phyloP scores from a whole-genome alignment of 2,329 filamentous ascomycete species.

The Fusarium subtropicale region DNA sequence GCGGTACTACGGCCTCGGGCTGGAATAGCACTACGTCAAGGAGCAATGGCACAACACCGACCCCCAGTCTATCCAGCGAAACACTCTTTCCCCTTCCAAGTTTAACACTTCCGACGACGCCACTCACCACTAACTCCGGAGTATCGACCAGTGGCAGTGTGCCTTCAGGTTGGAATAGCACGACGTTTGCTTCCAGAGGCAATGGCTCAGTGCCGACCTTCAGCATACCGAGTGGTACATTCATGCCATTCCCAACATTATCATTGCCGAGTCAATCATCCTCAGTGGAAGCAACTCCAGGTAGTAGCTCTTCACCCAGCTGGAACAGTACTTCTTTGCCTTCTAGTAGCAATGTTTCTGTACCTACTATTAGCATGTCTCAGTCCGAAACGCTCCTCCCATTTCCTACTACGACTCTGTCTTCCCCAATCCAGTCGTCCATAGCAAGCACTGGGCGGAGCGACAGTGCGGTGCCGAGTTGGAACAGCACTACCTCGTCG shows the following conservation, averaged over 20 bases:
- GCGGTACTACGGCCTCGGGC: background rate
- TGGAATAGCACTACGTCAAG: background rate
- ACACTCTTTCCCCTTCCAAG: background rate
- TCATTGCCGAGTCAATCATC: background rate
- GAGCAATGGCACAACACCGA: background rate
- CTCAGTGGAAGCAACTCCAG: background rate
- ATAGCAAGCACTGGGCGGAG: background rate
- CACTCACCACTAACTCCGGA: background rate
- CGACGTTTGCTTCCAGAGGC: background rate
- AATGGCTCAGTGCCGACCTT: slow-evolving; percentile 5
- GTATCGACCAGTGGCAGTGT: background rate
- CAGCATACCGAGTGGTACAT: slow-evolving; percentile 9
- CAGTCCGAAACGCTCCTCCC: slow-evolving; percentile 1
- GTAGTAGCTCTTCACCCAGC: background rate
- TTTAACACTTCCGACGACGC: background rate
- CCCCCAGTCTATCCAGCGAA: background rate
- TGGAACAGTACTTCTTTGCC: slow-evolving; percentile 10
- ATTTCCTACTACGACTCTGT: background rate
- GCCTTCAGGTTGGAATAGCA: slow-evolving; percentile 11
- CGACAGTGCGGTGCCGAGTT: background rate
- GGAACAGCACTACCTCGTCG: slow-evolving; percentile 2
- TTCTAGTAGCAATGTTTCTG: background rate
- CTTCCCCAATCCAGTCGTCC: background rate
- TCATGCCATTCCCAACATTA: slow-evolving; percentile 4
- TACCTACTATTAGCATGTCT: slow-evolving; percentile 2